Evolutionary conservation across 345 rosid species (phyloP).

Genomic region (Euclidium syriacum): DNA sequence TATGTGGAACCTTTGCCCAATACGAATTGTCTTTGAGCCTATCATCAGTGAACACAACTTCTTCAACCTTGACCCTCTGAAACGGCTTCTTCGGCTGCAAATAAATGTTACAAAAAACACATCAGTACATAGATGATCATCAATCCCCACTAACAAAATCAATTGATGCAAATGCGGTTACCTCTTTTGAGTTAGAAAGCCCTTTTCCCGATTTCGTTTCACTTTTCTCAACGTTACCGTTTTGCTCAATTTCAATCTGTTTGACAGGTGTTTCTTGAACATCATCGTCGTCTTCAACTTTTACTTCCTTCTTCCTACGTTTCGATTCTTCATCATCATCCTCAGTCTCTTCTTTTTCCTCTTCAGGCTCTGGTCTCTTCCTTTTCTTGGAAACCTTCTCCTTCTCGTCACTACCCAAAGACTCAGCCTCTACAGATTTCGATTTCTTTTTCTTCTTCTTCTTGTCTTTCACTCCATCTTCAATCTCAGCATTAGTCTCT

Average conservation of each 20-base stretch:
- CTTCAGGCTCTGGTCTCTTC: constrained; percentile 57
- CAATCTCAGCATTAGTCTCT: constrained; percentile 23
- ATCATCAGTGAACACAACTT: constrained; percentile 56
- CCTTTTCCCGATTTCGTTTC: constrained; percentile 41
- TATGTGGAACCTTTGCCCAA: constrained; percentile 68
- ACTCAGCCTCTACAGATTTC: constrained; percentile 27
- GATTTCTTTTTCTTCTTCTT: constrained; percentile 46
- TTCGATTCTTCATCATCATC: constrained; percentile 46
- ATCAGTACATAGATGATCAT: constrained; percentile 11
- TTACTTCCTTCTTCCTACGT: constrained; percentile 42
- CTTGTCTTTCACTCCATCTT: constrained; percentile 30
- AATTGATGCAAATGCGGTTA: constrained; percentile 11
- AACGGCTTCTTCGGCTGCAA: constrained; percentile 71
- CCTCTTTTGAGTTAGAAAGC: constrained; percentile 60
- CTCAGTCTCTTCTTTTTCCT: constrained; percentile 26
- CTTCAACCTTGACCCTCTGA: constrained; percentile 78
- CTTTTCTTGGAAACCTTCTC: constrained; percentile 59
- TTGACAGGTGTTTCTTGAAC: constrained; percentile 32
- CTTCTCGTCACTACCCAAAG: constrained; percentile 11
- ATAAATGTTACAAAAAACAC: neutral
- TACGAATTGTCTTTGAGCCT: constrained; percentile 90
- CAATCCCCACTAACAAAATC: neutral
- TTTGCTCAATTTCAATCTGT: constrained; percentile 27
- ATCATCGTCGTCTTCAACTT: constrained; percentile 23
- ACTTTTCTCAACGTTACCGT: constrained; percentile 33